Percentiles rank a stretch among this genome's conserved stretches.
Conservation (phyloP, 1,284 basidiomycete species). For the Calocybe gambosa region DNA sequence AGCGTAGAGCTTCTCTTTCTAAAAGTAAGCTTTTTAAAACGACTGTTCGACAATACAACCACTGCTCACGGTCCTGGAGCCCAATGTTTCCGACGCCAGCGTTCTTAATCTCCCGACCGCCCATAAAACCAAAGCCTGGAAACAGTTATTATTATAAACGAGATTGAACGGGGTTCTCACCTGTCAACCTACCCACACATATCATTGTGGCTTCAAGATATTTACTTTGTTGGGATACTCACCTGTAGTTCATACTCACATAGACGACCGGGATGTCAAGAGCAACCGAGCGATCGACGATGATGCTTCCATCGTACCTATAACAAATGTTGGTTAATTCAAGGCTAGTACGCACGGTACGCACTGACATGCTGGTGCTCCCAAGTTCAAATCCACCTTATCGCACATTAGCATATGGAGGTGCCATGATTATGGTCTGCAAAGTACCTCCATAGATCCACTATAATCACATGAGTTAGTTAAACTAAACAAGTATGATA, state of each 20-base stretch:
- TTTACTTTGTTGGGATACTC: not conserved
- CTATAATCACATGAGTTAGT: conserved; percentile 20
- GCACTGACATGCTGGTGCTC: conserved; percentile 28
- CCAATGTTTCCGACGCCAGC: conserved; percentile 46
- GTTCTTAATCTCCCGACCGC: conserved; percentile 37
- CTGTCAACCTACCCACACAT: conserved; percentile 1
- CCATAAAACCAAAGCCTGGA: conserved; percentile 36
- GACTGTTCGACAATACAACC: not conserved
- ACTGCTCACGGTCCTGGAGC: conserved; percentile 39
- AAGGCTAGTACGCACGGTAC: not conserved
- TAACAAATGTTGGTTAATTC: conserved; percentile 15
- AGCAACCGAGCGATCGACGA: conserved; percentile 43
- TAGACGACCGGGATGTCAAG: conserved; percentile 41
- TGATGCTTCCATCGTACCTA: conserved; percentile 37
- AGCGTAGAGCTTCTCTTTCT: conserved; percentile 53
- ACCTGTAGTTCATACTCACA: conserved; percentile 48
- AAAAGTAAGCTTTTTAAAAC: not conserved
- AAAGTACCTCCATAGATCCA: conserved; percentile 50
- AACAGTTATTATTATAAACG: not conserved
- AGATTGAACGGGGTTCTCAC: not conserved
- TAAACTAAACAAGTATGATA: not conserved
- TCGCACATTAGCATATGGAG: too few relatives aligned
- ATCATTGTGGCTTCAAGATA: not conserved
- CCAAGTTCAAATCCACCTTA: conserved; percentile 41
- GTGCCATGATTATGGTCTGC: not conserved